phyloP scores from a whole-genome alignment of 2,329 filamentous ascomycete genomes.

The Pseudocercospora pini-densiflorae region DNA sequence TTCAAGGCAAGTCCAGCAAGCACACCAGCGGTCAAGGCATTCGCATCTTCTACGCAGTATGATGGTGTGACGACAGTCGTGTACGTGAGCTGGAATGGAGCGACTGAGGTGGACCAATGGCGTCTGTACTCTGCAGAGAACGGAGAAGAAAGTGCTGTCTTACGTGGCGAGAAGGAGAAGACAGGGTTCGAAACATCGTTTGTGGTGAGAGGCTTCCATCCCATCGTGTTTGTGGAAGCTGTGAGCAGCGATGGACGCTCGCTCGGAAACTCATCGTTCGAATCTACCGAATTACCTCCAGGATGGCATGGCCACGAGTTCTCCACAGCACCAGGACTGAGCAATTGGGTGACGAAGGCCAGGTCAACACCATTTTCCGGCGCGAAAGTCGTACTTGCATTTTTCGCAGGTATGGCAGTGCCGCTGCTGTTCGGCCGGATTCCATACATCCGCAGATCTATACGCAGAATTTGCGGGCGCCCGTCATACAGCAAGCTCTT shows the following conservation, averaged over 20 bases:
- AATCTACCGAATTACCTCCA: not conserved
- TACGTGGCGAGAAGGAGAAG: not conserved
- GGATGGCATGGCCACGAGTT: not conserved
- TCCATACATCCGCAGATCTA: not conserved
- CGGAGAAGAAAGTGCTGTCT: not conserved
- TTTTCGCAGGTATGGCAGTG: not conserved
- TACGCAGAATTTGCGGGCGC: not conserved
- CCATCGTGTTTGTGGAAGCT: not conserved
- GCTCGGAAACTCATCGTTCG: not conserved
- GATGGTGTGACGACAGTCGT: no score
- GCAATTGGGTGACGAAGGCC: not conserved
- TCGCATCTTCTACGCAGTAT: no score
- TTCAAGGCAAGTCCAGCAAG: no score
- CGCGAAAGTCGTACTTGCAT: not conserved
- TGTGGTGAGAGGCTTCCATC: not conserved
- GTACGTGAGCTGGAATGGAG: constrained; percentile 59
- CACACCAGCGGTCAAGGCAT: no score
- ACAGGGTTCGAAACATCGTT: not conserved
- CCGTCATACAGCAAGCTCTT: not conserved
- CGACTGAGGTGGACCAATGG: constrained; percentile 49
- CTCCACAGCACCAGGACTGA: not conserved
- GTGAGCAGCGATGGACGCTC: not conserved
- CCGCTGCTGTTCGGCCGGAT: not conserved
- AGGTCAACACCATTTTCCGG: not conserved
- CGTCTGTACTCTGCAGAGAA: not conserved